phyloP scores from a whole-genome alignment of 2,329 filamentous ascomycete genomes.

The Teratosphaeria epicoccoides region DNA sequence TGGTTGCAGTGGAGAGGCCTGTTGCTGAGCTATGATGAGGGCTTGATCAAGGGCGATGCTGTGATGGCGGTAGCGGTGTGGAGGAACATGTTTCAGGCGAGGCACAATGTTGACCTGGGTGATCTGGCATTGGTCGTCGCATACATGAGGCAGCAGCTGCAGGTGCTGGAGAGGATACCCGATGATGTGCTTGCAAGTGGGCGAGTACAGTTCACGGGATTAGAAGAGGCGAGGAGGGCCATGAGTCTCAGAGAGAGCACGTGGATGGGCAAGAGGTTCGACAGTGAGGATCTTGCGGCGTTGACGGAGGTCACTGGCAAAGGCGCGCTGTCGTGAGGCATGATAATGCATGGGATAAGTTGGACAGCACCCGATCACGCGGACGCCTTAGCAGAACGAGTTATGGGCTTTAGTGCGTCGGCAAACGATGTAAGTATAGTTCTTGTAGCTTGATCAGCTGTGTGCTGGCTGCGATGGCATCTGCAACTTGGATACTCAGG shows the following conservation, averaged over 20 bases:
- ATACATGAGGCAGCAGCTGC: conserved; percentile 51
- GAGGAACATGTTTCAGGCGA: conserved; percentile 82
- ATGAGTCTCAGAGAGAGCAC: conserved; percentile 15
- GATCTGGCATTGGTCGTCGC: conserved; percentile 52
- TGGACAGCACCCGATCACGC: background rate
- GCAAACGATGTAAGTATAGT: too few relatives aligned
- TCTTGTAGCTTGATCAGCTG: too few relatives aligned
- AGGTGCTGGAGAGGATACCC: conserved; percentile 41
- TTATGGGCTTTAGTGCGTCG: background rate
- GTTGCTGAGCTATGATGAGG: conserved; percentile 75
- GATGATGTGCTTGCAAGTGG: conserved; percentile 43
- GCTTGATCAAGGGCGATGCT: conserved; percentile 63
- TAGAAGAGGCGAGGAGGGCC: conserved; percentile 27
- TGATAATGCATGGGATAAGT: background rate
- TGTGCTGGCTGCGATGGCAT: too few relatives aligned
- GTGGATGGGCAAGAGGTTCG: conserved; percentile 13
- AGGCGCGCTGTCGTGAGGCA: background rate
- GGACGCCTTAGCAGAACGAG: background rate
- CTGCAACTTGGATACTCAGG: too few relatives aligned
- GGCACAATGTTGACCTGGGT: conserved; percentile 48
- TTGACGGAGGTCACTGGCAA: background rate
- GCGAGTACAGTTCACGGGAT: conserved; percentile 41
- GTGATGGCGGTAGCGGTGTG: conserved; percentile 74
- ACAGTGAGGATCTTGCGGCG: conserved; percentile 10
- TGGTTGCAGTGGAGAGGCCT: conserved; percentile 89